These are phyloP conservation scores for Penicillium sp. DNA, from an alignment of 2,329 filamentous ascomycete species.

Conservation along the genomic window DNA sequence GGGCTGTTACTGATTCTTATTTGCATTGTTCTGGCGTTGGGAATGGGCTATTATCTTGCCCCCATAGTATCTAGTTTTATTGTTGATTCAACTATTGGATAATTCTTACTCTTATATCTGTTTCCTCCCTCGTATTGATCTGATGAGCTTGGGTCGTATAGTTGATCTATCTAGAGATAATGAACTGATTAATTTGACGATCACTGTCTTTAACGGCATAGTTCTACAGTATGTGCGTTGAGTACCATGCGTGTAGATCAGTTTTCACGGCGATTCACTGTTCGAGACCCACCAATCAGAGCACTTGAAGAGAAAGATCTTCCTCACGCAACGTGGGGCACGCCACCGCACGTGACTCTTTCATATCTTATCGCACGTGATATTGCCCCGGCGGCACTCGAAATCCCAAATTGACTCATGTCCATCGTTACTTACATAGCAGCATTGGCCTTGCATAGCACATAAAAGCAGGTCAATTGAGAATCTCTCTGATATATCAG, in stretches of 20 bases:
- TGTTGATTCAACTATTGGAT: not conserved
- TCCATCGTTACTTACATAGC: not conserved
- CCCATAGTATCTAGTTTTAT: not conserved
- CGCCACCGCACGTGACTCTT: not conserved
- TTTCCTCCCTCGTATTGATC: constrained; percentile 4
- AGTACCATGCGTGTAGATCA: no score
- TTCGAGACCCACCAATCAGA: no score
- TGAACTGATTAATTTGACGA: not conserved
- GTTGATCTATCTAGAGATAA: no score
- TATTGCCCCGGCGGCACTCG: not conserved
- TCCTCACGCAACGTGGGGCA: not conserved
- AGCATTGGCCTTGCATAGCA: not conserved
- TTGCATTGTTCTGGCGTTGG: constrained; percentile 33
- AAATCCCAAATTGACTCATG: constrained; percentile 16
- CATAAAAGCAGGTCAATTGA: not conserved
- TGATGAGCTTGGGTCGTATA: no score
- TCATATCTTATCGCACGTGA: constrained; percentile 21
- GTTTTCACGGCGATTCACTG: no score
- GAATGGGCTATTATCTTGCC: constrained; percentile 3
- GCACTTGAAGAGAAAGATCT: no score
- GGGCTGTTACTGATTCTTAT: constrained; percentile 15
- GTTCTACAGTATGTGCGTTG: no score
- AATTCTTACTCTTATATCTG: not conserved
- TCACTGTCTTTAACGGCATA: no score
- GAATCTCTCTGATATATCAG: not conserved